A percentile compares a stretch with the other conserved stretches of the same genome.
Conservation (phyloP, 139 green algal genomes). For the Chlorella sp. region DNA sequence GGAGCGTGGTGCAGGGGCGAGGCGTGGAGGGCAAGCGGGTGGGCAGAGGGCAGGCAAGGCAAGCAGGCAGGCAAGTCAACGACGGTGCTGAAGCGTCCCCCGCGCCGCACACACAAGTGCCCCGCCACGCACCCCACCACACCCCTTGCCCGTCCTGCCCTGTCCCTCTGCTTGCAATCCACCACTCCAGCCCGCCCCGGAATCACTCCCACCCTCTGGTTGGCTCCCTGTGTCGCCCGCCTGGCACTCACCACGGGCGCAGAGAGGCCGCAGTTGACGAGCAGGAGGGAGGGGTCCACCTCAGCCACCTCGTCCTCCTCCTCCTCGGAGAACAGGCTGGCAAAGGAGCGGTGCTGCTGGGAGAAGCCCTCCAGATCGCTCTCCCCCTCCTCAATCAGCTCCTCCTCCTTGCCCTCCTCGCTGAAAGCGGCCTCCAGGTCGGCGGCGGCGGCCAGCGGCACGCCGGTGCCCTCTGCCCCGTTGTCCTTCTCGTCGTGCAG, state of each 20-base stretch:
- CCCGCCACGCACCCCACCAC: too few relatives aligned
- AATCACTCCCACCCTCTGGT: too few relatives aligned
- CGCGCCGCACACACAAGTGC: not conserved
- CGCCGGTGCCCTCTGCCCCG: not conserved
- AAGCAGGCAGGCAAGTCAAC: too few relatives aligned
- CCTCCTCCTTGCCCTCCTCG: not conserved
- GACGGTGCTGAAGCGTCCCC: too few relatives aligned
- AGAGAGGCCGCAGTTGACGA: conserved; percentile 80
- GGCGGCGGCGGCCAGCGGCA: conserved; percentile 2
- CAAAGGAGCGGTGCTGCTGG: conserved; percentile 34
- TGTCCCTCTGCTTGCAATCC: too few relatives aligned
- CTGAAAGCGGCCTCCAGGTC: conserved; percentile 6
- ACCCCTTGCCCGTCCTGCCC: too few relatives aligned
- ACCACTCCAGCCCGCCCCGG: too few relatives aligned
- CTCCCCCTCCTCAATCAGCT: not conserved
- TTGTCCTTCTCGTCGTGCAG: not conserved
- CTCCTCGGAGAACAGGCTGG: conserved; percentile 50
- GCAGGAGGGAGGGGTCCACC: conserved; percentile 55
- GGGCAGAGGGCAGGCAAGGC: too few relatives aligned
- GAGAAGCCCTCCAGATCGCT: conserved; percentile 15
- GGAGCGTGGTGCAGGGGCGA: too few relatives aligned
- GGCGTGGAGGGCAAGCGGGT: too few relatives aligned
- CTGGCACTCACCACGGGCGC: conserved; percentile 54
- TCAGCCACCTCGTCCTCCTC: conserved; percentile 38
- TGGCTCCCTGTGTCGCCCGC: not conserved